These are phyloP conservation scores for Acanthamoeba culbertsoni DNA, from an alignment of 208 protist species.

Conservation along the genomic window DNA sequence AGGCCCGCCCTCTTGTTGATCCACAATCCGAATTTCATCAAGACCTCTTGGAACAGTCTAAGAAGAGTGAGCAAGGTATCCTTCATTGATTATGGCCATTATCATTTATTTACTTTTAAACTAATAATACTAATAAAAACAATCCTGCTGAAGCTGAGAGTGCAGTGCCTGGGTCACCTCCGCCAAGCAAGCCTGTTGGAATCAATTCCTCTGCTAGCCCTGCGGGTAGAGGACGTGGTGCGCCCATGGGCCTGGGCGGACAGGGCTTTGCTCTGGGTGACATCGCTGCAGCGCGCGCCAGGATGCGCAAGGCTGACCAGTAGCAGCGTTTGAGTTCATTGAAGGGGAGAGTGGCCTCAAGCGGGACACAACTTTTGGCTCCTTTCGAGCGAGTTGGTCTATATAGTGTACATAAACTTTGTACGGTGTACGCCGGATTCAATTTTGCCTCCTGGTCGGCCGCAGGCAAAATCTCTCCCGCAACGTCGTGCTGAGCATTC, in stretches of 20 bases:
- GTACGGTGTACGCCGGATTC: no score
- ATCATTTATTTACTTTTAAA: background rate
- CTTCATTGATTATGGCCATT: background rate
- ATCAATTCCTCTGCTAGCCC: background rate
- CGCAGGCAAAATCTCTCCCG: no score
- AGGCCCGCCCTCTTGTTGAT: background rate
- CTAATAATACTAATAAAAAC: background rate
- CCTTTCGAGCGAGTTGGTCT: no score
- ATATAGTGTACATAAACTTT: no score
- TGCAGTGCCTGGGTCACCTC: background rate
- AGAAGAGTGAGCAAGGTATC: background rate
- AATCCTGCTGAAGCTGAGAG: background rate
- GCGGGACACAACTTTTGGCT: no score
- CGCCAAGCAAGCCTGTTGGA: background rate
- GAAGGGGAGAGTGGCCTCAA: no score
- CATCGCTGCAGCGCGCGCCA: background rate
- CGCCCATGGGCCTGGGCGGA: background rate
- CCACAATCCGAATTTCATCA: background rate
- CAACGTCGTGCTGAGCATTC: no score
- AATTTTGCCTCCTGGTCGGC: no score
- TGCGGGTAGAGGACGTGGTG: background rate
- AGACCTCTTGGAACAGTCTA: background rate
- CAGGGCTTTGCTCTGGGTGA: background rate
- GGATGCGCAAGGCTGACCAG: background rate
- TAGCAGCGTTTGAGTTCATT: no score